Evolutionary conservation across 257 asterid genomes (phyloP).

Genomic region (Ilex aquifolium): DNA sequence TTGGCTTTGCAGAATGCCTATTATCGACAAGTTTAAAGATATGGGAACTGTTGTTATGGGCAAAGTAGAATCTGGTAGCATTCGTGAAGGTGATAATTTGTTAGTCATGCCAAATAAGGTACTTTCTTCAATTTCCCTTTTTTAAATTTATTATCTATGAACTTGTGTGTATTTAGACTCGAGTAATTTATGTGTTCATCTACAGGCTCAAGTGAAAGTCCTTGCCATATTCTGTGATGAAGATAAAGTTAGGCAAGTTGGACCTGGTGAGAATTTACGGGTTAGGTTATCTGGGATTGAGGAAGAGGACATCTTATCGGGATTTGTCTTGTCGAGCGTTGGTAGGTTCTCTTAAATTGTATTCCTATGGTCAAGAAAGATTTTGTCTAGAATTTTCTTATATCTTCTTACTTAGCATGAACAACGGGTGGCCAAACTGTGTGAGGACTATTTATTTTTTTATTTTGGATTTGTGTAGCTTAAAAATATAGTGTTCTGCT

Average conservation of each 20-base stretch:
- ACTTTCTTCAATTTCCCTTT: constrained; percentile 9
- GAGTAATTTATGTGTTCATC: background rate
- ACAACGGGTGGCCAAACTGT: too few species aligned
- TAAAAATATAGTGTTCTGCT: too few species aligned
- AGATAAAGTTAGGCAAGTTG: constrained; percentile 59
- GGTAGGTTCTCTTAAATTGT: constrained; percentile 37
- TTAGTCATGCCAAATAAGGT: constrained; percentile 97
- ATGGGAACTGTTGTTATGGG: constrained; percentile 99
- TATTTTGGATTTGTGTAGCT: background rate
- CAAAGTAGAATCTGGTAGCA: constrained; percentile 85
- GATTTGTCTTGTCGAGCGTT: constrained; percentile 61
- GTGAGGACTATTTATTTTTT: too few species aligned
- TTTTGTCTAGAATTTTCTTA: too few species aligned
- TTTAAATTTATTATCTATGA: background rate
- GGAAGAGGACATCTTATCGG: constrained; percentile 73
- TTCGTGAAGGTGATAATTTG: constrained; percentile 76
- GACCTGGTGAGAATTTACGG: constrained; percentile 95
- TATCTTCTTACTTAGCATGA: too few species aligned
- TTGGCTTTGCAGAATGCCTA: constrained; percentile 59
- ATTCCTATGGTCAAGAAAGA: background rate
- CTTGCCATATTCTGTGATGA: constrained; percentile 69
- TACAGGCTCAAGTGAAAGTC: constrained; percentile 78
- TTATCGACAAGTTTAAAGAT: constrained; percentile 86
- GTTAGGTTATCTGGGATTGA: constrained; percentile 83
- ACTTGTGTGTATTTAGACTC: background rate